Percentiles rank a stretch among this genome's conserved stretches.
phyloP scores from a whole-genome alignment of 1,284 basidiomycete genomes.

The Cryptococcus sp. region DNA sequence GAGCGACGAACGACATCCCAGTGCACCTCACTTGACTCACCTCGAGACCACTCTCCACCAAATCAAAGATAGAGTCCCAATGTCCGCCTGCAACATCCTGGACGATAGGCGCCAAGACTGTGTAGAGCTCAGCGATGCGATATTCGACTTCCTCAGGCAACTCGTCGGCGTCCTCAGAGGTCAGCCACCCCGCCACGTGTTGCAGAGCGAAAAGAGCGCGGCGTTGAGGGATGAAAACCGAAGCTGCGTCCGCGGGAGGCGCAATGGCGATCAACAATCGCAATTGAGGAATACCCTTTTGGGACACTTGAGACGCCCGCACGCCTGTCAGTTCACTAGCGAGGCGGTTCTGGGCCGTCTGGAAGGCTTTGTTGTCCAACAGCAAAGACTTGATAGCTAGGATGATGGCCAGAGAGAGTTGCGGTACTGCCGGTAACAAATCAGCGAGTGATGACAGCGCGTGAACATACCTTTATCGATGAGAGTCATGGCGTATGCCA shows the following conservation, averaged over 20 bases:
- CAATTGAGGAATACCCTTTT: slow-evolving; percentile 69
- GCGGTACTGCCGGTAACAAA: slow-evolving; percentile 59
- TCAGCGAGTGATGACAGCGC: not conserved
- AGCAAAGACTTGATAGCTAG: slow-evolving; percentile 64
- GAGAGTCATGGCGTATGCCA: slow-evolving; percentile 64
- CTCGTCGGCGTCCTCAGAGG: slow-evolving; percentile 64
- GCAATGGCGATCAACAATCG: slow-evolving; percentile 73
- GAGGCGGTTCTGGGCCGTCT: slow-evolving; percentile 84
- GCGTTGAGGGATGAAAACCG: slow-evolving; percentile 82
- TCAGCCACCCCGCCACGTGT: slow-evolving; percentile 79
- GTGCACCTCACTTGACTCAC: slow-evolving; percentile 53
- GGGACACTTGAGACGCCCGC: slow-evolving; percentile 63
- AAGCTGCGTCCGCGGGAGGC: slow-evolving; percentile 73
- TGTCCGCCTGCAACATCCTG: slow-evolving; percentile 84
- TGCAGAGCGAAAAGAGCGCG: slow-evolving; percentile 89
- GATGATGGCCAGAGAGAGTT: slow-evolving; percentile 67
- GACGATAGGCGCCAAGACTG: slow-evolving; percentile 79
- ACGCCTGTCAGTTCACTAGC: slow-evolving; percentile 77
- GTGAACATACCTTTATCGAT: slow-evolving; percentile 62
- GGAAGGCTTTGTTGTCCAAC: slow-evolving; percentile 70
- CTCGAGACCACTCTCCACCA: slow-evolving; percentile 85
- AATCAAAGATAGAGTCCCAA: slow-evolving; percentile 89
- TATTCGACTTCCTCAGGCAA: slow-evolving; percentile 73
- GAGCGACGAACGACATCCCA: no score
- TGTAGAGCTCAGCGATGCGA: slow-evolving; percentile 72